Evolutionary conservation across 176 grass and related monocot species (phyloP).

Genomic region (Saccharum officinarum): DNA sequence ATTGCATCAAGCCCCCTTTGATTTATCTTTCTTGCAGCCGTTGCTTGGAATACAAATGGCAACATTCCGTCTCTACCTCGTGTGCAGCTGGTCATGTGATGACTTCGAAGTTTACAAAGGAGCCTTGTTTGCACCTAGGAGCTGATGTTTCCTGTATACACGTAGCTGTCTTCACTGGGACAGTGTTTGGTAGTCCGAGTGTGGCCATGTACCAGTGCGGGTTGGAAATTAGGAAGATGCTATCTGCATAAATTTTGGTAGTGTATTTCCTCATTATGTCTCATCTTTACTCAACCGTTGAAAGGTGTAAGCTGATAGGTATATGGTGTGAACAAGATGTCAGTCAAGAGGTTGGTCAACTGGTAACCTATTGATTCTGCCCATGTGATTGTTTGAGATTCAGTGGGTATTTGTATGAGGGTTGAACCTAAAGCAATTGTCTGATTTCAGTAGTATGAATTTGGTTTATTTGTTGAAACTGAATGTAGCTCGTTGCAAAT

Average conservation of each 20-base stretch:
- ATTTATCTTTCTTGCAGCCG: slow-evolving; percentile 39
- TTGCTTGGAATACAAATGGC: no score
- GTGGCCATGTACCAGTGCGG: neutral
- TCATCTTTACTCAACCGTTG: neutral
- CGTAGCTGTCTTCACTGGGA: slow-evolving; percentile 30
- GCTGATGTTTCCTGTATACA: slow-evolving; percentile 53
- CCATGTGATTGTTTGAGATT: no score
- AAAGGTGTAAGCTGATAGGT: no score
- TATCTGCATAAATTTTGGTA: neutral
- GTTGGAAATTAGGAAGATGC: slow-evolving; percentile 1
- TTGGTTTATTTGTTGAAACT: no score
- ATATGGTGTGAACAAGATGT: no score
- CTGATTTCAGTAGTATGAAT: no score
- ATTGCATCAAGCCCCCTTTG: slow-evolving; percentile 2
- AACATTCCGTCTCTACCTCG: slow-evolving; percentile 73
- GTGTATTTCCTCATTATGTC: no score
- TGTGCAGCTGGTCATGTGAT: slow-evolving; percentile 71
- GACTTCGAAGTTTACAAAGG: slow-evolving; percentile 82
- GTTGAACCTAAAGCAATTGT: no score
- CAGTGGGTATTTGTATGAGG: no score
- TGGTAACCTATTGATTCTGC: no score
- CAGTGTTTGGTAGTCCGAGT: slow-evolving; percentile 18
- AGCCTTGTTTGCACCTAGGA: slow-evolving; percentile 44
- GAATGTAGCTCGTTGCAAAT: no score
- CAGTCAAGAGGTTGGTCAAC: no score